Base-by-base conservation (phyloP, 2,329 filamentous ascomycete genomes). In the Fusarium sp. region DNA sequence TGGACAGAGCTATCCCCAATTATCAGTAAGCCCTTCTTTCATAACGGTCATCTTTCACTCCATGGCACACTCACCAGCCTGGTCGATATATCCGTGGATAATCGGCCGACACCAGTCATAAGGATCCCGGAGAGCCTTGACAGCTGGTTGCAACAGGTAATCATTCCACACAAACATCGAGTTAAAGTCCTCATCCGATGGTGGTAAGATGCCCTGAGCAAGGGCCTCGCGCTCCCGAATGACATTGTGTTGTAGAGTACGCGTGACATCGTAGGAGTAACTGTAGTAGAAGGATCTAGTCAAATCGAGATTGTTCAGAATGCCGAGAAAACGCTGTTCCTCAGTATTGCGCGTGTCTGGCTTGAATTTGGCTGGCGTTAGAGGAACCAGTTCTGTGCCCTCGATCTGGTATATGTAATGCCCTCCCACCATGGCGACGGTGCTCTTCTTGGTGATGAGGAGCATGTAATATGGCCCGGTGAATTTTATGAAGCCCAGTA, bases 141-240 rank as follows among this genome's bases (percentile, higher is more conserved):
- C 86, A 0, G 93, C 95, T 1, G 97, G 95, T 69, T 92, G 88
- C 20, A 99, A 88, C 6, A 99, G 88, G 82, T 98, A 94, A 76
- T 94, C 91, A 78, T 99, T 99, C 97, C 97, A 99, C 4, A 98
- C 93, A 80, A 99, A 99, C 97, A 99, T 99, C 43, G 93, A 91
- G 79, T 98, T 97, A 81, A 93, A 93, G 76, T 95, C 91, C 35
- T 90, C 88, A 31, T 89, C 86, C 45, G 87, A 86, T 8, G 89
- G 87, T 31, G 90, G 88, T 2, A 89, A 85, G 14, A 88, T 83
- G 1, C 93, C 94, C 69, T 91, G 87, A 33, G 90, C 88, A 59
- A 97, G 84, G 4, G 92, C 91, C 58, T 90, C 87, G 43, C 97
- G 90, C 82, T 98, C 95, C 35, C 91, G 89, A 22, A 92, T 92